These are phyloP conservation scores for Penicillium alfredii DNA, from an alignment of 495 filamentous ascomycete species.

Conservation along the genomic window DNA sequence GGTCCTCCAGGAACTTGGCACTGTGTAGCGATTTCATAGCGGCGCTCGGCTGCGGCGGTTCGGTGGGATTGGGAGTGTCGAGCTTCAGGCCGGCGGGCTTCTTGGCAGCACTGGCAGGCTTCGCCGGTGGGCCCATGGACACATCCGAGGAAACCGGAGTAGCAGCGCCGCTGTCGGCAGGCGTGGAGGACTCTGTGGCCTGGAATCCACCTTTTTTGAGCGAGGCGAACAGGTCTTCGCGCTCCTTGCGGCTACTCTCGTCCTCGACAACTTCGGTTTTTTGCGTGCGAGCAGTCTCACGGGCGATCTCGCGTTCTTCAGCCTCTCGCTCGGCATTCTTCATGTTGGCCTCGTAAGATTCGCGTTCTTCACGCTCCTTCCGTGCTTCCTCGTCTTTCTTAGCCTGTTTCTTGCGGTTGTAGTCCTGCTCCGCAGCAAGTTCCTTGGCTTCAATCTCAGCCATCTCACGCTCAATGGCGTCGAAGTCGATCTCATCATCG, in stretches of 20 bases:
- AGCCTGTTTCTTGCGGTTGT: slow-evolving; percentile 53
- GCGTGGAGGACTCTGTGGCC: slow-evolving; percentile 43
- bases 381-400: slow-evolving; percentile 58
- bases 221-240: slow-evolving; percentile 47
- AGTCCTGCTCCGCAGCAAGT: slow-evolving; percentile 52
- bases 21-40: slow-evolving; percentile 86
- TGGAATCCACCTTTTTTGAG: slow-evolving; percentile 49
- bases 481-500: slow-evolving; percentile 49
- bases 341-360: slow-evolving; percentile 48
- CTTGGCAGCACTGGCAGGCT: slow-evolving; percentile 49
- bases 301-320: slow-evolving; percentile 50
- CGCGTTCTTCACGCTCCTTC: slow-evolving; percentile 49
- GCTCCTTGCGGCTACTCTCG: slow-evolving; percentile 35
- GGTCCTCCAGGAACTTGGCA: slow-evolving; percentile 72
- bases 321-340: slow-evolving; percentile 53
- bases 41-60: slow-evolving; percentile 84
- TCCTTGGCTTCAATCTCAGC: slow-evolving; percentile 56
- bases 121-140: slow-evolving; percentile 50
- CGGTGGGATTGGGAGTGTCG: slow-evolving; percentile 72
- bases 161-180: slow-evolving; percentile 50
- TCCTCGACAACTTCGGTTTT: slow-evolving; percentile 39
- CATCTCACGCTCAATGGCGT: slow-evolving; percentile 47
- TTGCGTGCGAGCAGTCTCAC: slow-evolving; percentile 34
- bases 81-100: slow-evolving; percentile 82
- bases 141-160: slow-evolving; percentile 52